These are phyloP conservation scores for Nectriaceae sp. DNA, from an alignment of 2,329 filamentous ascomycete genomes.

Conservation along the genomic window DNA sequence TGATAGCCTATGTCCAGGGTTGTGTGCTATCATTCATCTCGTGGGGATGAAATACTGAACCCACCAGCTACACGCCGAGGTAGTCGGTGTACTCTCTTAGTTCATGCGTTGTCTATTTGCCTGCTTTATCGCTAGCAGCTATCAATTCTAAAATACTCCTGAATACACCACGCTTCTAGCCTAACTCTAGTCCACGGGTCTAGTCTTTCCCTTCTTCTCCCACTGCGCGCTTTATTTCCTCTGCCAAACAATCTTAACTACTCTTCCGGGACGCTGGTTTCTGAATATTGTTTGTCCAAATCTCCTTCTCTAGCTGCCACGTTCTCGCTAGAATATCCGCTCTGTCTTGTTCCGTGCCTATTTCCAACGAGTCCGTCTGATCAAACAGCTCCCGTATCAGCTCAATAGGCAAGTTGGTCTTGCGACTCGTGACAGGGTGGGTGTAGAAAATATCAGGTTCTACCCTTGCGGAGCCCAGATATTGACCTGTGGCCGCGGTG, in stretches of 20 bases:
- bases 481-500: slow-evolving; percentile 24
- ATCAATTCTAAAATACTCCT: not conserved
- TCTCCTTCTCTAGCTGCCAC: slow-evolving; percentile 65
- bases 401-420: too few species aligned
- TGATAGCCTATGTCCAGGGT: not conserved
- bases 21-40: not conserved
- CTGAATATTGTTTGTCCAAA: slow-evolving; percentile 52
- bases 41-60: too few species aligned
- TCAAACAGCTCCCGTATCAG: not conserved
- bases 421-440: too few species aligned
- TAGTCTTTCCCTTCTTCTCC: not conserved
- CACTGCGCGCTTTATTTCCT: too few species aligned
- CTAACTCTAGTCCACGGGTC: not conserved
- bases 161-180: not conserved
- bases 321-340: not conserved
- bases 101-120: too few species aligned
- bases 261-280: not conserved
- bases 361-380: not conserved
- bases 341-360: not conserved
- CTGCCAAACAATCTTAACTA: too few species aligned
- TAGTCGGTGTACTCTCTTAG: too few species aligned
- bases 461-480: slow-evolving; percentile 16
- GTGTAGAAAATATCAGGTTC: not conserved
- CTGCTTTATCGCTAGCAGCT: too few species aligned
- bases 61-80: too few species aligned